These are phyloP conservation scores for Boletus pseudopeckii DNA, from an alignment of 768 basidiomycete species.

Conservation along the genomic window DNA sequence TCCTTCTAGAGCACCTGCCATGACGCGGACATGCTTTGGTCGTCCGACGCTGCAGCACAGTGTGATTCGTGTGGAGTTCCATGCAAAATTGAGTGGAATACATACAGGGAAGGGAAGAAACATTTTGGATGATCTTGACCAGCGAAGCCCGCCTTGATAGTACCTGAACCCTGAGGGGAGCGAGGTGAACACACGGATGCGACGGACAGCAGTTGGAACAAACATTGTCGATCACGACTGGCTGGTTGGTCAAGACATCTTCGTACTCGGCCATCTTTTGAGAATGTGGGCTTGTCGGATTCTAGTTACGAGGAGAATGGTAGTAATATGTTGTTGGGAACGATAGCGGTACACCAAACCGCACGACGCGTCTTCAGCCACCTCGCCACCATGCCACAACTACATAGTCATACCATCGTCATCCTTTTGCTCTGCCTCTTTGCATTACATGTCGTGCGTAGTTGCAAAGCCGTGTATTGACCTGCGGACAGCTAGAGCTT, in stretches of 20 bases:
- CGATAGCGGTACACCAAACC: background rate
- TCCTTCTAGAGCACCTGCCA: constrained; percentile 96
- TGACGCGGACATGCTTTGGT: constrained; percentile 96
- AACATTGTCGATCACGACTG: constrained; percentile 98
- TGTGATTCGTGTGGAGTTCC: constrained; percentile 19
- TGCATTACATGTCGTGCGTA: constrained; percentile 26
- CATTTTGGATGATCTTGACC: constrained; percentile 99
- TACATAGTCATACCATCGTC: constrained; percentile 6
- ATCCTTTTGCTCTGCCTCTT: constrained; percentile 19
- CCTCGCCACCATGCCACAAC: constrained; percentile 20
- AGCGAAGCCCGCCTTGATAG: constrained; percentile 98
- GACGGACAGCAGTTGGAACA: constrained; percentile 30
- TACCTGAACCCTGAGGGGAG: constrained; percentile 83
- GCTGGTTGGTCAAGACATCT: constrained; percentile 96
- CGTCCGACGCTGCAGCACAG: constrained; percentile 71
- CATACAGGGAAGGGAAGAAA: constrained; percentile 98
- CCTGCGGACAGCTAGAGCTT: constrained; percentile 10
- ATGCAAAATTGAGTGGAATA: constrained; percentile 35
- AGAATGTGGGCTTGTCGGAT: constrained; percentile 8
- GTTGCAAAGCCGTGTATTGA: background rate
- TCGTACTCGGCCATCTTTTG: constrained; percentile 78
- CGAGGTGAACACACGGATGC: constrained; percentile 24
- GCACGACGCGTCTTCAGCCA: constrained; percentile 13
- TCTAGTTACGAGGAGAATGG: background rate
- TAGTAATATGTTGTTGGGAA: constrained; percentile 7